Percentiles rank a stretch among this genome's conserved stretches.
These are phyloP conservation scores for Pseudogymnoascus sp. DNA, from an alignment of 2,329 filamentous ascomycete species.

Conservation along the genomic window DNA sequence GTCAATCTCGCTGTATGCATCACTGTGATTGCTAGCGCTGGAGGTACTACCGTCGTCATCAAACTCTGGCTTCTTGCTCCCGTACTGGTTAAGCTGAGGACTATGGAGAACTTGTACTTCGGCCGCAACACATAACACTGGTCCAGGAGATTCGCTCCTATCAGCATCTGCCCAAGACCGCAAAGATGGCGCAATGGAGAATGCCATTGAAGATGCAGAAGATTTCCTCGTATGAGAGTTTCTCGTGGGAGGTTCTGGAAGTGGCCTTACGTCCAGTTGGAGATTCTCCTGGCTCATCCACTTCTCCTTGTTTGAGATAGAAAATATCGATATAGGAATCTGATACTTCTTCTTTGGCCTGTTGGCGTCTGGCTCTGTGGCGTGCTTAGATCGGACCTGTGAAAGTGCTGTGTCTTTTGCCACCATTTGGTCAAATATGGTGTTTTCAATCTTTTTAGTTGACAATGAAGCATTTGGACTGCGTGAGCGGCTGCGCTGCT, in stretches of 20 bases:
- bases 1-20: background rate
- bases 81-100: background rate
- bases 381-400: background rate
- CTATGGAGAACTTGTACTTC: conserved; percentile 8
- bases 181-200: background rate
- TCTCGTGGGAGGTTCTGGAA: background rate
- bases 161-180: conserved; percentile 1
- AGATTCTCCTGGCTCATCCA: conserved; percentile 7
- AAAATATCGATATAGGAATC: background rate
- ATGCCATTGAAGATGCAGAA: background rate
- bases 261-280: conserved; percentile 16
- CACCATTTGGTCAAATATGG: conserved; percentile 8
- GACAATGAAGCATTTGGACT: background rate
- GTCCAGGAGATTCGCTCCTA: conserved; percentile 15
- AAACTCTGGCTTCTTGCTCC: background rate
- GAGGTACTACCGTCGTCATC: background rate
- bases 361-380: background rate
- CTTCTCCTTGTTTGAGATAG: background rate
- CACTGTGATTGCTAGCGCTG: background rate
- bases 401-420: conserved; percentile 6
- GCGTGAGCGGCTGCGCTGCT: background rate
- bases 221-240: background rate
- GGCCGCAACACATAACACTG: conserved; percentile 14
- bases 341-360: conserved; percentile 11
- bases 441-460: background rate